phyloP scores from a whole-genome alignment of 768 basidiomycete genomes.

The Clathrus columnatus region DNA sequence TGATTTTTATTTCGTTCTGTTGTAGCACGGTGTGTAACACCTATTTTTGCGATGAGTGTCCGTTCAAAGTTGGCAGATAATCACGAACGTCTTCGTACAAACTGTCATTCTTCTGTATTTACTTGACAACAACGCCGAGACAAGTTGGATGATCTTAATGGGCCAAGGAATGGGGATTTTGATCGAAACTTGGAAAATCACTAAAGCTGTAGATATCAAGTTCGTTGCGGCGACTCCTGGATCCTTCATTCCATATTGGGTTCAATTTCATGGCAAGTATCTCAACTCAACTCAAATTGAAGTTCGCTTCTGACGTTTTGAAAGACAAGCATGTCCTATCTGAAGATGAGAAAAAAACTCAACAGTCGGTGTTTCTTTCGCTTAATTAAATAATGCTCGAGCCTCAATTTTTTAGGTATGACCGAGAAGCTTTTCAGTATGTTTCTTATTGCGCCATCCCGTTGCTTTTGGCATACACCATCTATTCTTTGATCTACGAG shows the following conservation, averaged over 20 bases:
- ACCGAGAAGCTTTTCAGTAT: constrained; percentile 88
- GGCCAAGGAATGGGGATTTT: constrained; percentile 52
- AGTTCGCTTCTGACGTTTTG: constrained; percentile 10
- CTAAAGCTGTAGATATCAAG: constrained; percentile 83
- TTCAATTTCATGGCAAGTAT: constrained; percentile 69
- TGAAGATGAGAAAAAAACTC: constrained; percentile 96
- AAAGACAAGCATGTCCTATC: constrained; percentile 90
- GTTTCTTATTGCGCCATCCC: constrained; percentile 89
- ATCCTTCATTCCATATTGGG: constrained; percentile 63
- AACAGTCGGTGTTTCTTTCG: constrained; percentile 56
- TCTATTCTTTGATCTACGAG: constrained; percentile 75
- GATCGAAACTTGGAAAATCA: constrained; percentile 41
- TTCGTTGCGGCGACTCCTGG: constrained; percentile 54
- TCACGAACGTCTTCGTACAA: constrained; percentile 94
- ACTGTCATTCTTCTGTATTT: constrained; percentile 85
- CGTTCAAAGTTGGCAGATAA: constrained; percentile 36
- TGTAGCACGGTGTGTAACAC: constrained; percentile 43
- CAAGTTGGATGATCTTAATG: constrained; percentile 95
- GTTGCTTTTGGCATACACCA: constrained; percentile 61
- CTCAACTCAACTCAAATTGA: constrained; percentile 13
- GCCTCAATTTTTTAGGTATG: constrained; percentile 46
- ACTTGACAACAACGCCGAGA: constrained; percentile 91
- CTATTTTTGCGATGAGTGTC: background rate
- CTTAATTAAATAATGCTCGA: background rate
- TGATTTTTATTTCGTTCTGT: background rate